phyloP scores from a whole-genome alignment of 768 basidiomycete genomes.

The Favolaschia claudopus region DNA sequence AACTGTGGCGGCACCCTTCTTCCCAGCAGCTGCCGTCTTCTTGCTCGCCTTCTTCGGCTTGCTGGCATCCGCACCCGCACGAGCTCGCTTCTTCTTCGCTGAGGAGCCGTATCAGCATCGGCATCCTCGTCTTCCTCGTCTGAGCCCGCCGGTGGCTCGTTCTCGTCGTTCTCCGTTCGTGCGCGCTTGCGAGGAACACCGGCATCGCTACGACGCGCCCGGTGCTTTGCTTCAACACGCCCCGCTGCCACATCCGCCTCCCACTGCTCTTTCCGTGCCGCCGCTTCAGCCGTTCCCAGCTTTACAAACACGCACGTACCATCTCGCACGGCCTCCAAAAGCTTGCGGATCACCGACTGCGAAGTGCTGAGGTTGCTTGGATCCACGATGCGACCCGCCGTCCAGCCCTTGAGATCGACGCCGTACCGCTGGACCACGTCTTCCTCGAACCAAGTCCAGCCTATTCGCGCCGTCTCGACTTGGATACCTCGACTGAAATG shows the following conservation, averaged over 20 bases:
- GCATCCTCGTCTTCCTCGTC: too few relatives aligned
- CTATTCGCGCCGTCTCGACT: not conserved
- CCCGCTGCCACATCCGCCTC: not conserved
- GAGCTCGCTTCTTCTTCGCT: too few relatives aligned
- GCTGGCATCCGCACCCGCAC: too few relatives aligned
- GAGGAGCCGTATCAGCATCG: too few relatives aligned
- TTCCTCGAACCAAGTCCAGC: not conserved
- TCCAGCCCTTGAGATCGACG: slow-evolving; percentile 3
- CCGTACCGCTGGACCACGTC: slow-evolving; percentile 3
- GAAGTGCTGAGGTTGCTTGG: slow-evolving; percentile 10
- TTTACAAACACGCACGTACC: not conserved
- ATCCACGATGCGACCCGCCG: not conserved
- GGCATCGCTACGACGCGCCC: not conserved
- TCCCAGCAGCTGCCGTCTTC: too few relatives aligned
- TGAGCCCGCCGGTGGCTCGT: not conserved
- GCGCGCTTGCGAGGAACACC: not conserved
- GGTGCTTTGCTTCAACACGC: not conserved
- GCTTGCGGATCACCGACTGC: not conserved
- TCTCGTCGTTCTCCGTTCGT: not conserved
- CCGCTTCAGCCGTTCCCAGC: not conserved
- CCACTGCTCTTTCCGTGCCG: not conserved
- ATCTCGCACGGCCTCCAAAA: not conserved
- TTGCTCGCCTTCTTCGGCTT: too few relatives aligned
- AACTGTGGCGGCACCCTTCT: too few relatives aligned
- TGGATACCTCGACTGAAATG: not conserved